phyloP scores from a whole-genome alignment of 805 yeast species.

The Scheffersomyces coipomensis region DNA sequence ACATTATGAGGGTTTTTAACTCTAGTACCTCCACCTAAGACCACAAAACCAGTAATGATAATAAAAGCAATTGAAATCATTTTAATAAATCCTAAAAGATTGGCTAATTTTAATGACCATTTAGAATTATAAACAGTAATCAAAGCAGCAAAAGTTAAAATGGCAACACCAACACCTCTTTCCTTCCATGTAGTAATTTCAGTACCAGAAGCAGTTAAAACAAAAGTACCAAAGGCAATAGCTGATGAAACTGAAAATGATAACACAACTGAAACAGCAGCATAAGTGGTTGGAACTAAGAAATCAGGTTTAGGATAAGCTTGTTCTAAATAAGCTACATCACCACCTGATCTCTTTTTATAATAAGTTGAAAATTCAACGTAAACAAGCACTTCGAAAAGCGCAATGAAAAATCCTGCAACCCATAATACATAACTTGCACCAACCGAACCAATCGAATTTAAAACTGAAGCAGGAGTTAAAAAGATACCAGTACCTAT shows the following conservation, averaged over 20 bases:
- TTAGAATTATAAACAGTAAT: conserved; percentile 23
- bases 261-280: conserved; percentile 55
- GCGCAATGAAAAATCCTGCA: conserved; percentile 35
- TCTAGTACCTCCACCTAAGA: conserved; percentile 32
- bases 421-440: conserved; percentile 43
- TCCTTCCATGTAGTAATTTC: conserved; percentile 30
- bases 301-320: conserved; percentile 32
- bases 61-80: conserved; percentile 31
- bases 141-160: conserved; percentile 21
- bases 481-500: conserved; percentile 45
- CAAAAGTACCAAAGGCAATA: conserved; percentile 64
- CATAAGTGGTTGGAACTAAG: conserved; percentile 37
- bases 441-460: conserved; percentile 42
- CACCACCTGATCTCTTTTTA: conserved; percentile 33
- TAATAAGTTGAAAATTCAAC: conserved; percentile 34
- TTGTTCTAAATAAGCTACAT: conserved; percentile 37
- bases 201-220: conserved; percentile 38
- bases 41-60: conserved; percentile 32
- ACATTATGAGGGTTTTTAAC: conserved; percentile 28
- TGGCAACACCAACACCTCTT: conserved; percentile 35
- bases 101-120: conserved; percentile 26
- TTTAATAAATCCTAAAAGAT: conserved; percentile 34
- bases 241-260: conserved; percentile 61
- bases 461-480: conserved; percentile 48
- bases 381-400: conserved; percentile 39